These are phyloP conservation scores for Laburnicola sp. DNA, from an alignment of 2,329 filamentous ascomycete species.

Conservation along the genomic window DNA sequence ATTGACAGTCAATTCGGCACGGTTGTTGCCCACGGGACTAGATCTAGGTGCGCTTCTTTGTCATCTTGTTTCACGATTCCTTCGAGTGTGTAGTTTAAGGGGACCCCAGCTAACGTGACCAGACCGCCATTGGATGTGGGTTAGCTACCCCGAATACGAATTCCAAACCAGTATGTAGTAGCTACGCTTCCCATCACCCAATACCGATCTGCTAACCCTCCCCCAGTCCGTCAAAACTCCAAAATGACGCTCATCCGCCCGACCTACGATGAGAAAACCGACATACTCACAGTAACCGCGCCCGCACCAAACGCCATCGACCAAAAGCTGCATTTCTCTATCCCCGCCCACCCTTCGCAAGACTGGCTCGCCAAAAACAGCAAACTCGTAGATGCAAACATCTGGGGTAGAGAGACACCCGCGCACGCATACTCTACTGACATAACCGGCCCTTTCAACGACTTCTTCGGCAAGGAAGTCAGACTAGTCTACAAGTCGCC, in stretches of 20 bases:
- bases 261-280: conserved; percentile 49
- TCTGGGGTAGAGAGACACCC: conserved; percentile 64
- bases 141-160: conserved; percentile 55
- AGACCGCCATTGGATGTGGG: conserved; percentile 69
- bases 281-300: conserved; percentile 56
- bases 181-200: background rate
- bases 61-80: no score
- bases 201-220: background rate
- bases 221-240: conserved; percentile 56
- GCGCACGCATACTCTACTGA: conserved; percentile 57
- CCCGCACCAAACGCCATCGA: conserved; percentile 43
- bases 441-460: conserved; percentile 58
- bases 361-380: conserved; percentile 60
- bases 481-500: conserved; percentile 66
- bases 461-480: conserved; percentile 60
- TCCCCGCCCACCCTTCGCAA: conserved; percentile 57
- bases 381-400: conserved; percentile 53
- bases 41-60: conserved; percentile 50
- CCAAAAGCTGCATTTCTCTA: conserved; percentile 47
- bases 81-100: no score
- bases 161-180: conserved; percentile 58
- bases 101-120: background rate
- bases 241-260: conserved; percentile 67
- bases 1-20: conserved; percentile 56
- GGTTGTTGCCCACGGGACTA: conserved; percentile 59